Percentiles rank a stretch among this genome's conserved stretches.
Evolutionary conservation across 148 eudicot genomes (phyloP).

Genomic region (Rhododendron kiyosumense): DNA sequence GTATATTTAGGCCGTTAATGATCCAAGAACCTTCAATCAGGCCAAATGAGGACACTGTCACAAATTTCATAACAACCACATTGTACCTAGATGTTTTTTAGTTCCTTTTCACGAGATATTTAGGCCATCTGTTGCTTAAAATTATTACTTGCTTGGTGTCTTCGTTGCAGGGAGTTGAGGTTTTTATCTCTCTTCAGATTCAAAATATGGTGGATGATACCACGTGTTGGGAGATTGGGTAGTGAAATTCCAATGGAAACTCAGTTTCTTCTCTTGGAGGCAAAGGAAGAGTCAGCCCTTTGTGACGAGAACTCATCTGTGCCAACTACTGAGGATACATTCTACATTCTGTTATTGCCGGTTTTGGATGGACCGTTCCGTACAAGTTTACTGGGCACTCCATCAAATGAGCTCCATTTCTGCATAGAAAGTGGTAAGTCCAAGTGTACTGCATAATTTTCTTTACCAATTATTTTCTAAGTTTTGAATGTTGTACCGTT

Average conservation of each 20-base stretch:
- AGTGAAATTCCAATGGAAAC: constrained; percentile 23
- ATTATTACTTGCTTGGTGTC: neutral
- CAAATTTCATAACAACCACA: neutral
- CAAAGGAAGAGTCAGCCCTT: constrained; percentile 8
- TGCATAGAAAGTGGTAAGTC: constrained; percentile 59
- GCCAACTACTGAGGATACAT: constrained; percentile 5
- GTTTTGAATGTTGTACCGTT: neutral
- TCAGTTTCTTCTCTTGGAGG: constrained; percentile 23
- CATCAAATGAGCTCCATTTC: constrained; percentile 43
- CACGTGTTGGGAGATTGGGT: constrained; percentile 21
- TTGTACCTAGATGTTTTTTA: neutral
- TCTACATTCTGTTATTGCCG: constrained; percentile 41
- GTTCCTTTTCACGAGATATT: neutral
- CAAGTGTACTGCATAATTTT: neutral
- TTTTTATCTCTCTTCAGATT: constrained; percentile 18
- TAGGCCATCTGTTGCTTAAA: neutral
- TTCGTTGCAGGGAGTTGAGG: constrained; percentile 15
- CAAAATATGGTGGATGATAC: constrained; percentile 30
- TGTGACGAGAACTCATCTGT: neutral
- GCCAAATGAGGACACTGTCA: neutral
- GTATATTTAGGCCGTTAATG: neutral
- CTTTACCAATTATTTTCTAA: neutral
- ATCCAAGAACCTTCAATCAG: neutral
- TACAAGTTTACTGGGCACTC: constrained; percentile 44
- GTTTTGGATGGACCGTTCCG: constrained; percentile 53